Base-by-base conservation (phyloP, 352 stramenopile species). In the Albugo laibachii region DNA sequence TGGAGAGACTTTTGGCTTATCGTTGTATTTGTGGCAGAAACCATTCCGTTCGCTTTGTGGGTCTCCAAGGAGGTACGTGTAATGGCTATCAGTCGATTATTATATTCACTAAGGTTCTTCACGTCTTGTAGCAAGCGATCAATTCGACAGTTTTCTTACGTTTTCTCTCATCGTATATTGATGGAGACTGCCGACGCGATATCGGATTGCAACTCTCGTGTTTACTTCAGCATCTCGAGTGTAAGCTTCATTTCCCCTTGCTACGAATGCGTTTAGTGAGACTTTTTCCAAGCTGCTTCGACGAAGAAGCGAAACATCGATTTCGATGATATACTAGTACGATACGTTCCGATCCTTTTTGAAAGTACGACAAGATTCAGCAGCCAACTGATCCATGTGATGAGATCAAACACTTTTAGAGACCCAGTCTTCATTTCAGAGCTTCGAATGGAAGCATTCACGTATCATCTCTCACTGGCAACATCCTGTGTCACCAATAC, bases 391-490 rank as follows among this genome's bases (percentile, higher is more conserved):
- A 31, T 31, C 24, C 3, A 31, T 8, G 8, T 31, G 24, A 31
- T 31, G 24, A 31, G 3, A 31, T 8, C 24, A 31, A 8, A 31
- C 24, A 31, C 24, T 8, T 31, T 31, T 31, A 31, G 47, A 40
- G 65, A 83, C 27, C 3, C 42, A 10, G 27, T 48, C 16, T 80
- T 83, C 50, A 49, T 68, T 6, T 55, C 71, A 31, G 59, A 69
- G 13, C 57, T 86, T 18, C 76, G 65, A 37, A 5, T 82, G 1
- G 70, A 86, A 45, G 59, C 62, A 6, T 53, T 65, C 45, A 52
- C 58, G 34, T 83, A 78, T 46, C 50, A 39, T 0, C 36, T 78
- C 13, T 83, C 74, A 38, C 57, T 83, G 2, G 65, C 80, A 15
- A 61, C 66, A 1, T 46, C 63, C n/a, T 21, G 53, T 37, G 47